Evolutionary conservation across 2,329 filamentous ascomycete species (phyloP).

Genomic region (Fusarium sp.): DNA sequence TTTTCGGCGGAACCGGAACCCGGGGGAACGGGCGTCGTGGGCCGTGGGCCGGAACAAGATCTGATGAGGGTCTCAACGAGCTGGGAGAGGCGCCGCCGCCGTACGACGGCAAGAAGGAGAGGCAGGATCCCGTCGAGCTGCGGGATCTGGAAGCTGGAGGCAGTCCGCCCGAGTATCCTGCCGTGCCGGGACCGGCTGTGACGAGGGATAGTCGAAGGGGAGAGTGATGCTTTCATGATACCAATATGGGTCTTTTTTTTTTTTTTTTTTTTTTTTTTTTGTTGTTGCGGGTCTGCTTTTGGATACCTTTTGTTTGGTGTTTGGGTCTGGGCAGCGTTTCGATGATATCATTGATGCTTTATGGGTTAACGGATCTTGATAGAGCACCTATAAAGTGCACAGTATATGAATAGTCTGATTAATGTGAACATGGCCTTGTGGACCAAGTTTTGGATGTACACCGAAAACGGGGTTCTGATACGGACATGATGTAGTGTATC

Average conservation of each 20-base stretch:
- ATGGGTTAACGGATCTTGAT: not conserved
- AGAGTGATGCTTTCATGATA: not conserved
- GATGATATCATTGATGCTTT: not conserved
- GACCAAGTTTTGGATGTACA: not conserved
- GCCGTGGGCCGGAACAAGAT: constrained; percentile 41
- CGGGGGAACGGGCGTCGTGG: constrained; percentile 36
- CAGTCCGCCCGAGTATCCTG: constrained; percentile 47
- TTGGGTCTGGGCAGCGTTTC: not conserved
- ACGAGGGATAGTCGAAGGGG: constrained; percentile 35
- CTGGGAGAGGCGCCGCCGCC: constrained; percentile 74
- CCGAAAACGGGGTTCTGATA: not conserved
- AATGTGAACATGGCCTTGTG: not conserved
- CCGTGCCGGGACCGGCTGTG: constrained; percentile 41
- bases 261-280: too few species aligned
- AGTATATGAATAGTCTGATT: not conserved
- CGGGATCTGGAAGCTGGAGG: constrained; percentile 44
- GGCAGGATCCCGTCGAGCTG: constrained; percentile 35
- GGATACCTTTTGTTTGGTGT: constrained; percentile 5
- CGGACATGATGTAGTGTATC: not conserved
- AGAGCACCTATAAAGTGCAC: not conserved
- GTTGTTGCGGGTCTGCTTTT: not conserved
- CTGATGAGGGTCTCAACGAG: constrained; percentile 71
- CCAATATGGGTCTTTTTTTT: not conserved
- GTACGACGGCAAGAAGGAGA: constrained; percentile 58
- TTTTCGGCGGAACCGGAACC: constrained; percentile 9